Conservation (phyloP, 805 yeast species). For the Torulaspora microellipsoides region DNA sequence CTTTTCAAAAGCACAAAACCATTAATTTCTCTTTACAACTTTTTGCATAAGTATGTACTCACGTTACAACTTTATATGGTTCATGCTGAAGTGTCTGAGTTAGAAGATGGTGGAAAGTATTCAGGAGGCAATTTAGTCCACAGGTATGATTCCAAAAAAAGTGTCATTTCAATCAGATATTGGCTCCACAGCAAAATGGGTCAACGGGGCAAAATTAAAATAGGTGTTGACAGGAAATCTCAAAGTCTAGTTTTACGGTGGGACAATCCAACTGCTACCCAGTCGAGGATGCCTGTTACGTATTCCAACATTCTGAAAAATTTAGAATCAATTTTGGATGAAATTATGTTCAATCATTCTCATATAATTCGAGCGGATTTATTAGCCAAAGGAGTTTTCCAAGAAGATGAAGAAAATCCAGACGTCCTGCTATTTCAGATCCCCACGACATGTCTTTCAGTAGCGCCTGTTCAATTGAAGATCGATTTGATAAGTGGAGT, state of each 20-base stretch:
- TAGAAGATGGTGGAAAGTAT: conserved; percentile 32
- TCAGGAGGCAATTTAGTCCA: conserved; percentile 33
- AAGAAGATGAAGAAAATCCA: conserved; percentile 31
- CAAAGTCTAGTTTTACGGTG: conserved; percentile 28
- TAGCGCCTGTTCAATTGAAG: conserved; percentile 31
- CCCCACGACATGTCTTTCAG: conserved; percentile 33
- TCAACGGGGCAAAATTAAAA: conserved; percentile 27
- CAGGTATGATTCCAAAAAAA: conserved; percentile 32
- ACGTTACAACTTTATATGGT: conserved; percentile 33
- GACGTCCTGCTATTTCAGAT: conserved; percentile 31
- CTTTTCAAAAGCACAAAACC: conserved; percentile 29
- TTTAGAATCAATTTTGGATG: conserved; percentile 32
- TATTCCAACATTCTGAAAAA: conserved; percentile 27
- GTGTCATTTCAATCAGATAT: conserved; percentile 31
- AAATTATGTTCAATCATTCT: conserved; percentile 35
- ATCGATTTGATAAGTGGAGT: conserved; percentile 33
- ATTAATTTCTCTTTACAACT: conserved; percentile 27
- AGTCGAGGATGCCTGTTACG: conserved; percentile 20
- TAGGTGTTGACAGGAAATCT: conserved; percentile 28
- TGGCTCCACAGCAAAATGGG: conserved; percentile 34
- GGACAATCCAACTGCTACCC: conserved; percentile 25
- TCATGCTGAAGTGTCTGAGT: conserved; percentile 26
- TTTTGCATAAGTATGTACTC: conserved; percentile 32
- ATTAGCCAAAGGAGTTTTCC: conserved; percentile 27
- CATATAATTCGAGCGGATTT: conserved; percentile 31